Conservation (phyloP, 495 filamentous ascomycete genomes). For the Thermothielavioides terrestris region DNA sequence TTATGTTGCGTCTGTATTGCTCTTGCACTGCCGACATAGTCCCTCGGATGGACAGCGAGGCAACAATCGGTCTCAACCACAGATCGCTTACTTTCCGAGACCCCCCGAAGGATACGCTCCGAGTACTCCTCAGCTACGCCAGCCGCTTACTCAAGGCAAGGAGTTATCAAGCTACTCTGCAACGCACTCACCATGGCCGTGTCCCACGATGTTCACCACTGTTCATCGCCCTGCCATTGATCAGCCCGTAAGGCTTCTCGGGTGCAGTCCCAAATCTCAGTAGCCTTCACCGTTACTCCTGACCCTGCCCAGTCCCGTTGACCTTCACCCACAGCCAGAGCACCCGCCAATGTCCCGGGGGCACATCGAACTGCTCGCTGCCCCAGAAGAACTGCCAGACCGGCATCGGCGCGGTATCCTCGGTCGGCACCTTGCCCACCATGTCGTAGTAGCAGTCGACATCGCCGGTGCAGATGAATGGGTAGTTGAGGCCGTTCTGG, state of each 20-base stretch:
- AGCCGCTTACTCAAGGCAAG: too few relatives aligned
- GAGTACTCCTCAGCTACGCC: too few relatives aligned
- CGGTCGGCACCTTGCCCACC: constrained; percentile 5
- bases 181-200: too few relatives aligned
- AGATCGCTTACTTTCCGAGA: too few relatives aligned
- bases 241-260: too few relatives aligned
- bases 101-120: too few relatives aligned
- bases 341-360: constrained; percentile 24
- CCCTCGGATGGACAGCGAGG: too few relatives aligned
- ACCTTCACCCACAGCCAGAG: constrained; percentile 24
- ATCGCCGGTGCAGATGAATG: constrained; percentile 30
- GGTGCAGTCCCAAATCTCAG: too few relatives aligned
- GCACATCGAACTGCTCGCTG: constrained; percentile 17
- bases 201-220: too few relatives aligned
- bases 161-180: too few relatives aligned
- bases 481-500: constrained; percentile 22
- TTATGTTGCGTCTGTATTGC: constrained; percentile 4
- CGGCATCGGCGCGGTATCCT: constrained; percentile 2
- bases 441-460: constrained; percentile 28
- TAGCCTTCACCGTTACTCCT: not conserved
- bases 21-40: not conserved
- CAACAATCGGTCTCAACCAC: too few relatives aligned
- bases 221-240: too few relatives aligned
- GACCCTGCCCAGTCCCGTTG: not conserved
- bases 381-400: constrained; percentile 32